Base-by-base conservation (phyloP, 2,329 filamentous ascomycete genomes). In the Fusarium aywerte region DNA sequence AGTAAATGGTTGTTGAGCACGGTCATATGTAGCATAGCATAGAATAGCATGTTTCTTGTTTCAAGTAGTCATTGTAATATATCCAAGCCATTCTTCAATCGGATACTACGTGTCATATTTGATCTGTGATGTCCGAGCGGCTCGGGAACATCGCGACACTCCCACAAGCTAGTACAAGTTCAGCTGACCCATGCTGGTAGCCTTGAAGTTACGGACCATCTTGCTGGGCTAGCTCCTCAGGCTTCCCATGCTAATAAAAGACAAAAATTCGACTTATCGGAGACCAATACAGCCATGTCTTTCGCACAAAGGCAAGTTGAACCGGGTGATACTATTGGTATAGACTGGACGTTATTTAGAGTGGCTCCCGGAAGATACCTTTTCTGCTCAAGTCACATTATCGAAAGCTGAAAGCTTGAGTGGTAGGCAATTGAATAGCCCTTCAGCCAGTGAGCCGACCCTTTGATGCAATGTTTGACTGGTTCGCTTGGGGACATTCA, bases 401-500 rank as follows among this genome's bases (percentile, higher is more conserved):
- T 12, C 5, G 5, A 15, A 15, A 5, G 7, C 29, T 20, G 18
- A 18, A 8, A 11, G 16, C 15, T 3, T 40, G 15, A 3, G 20
- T 13, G 9, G 8, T 3, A 20, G 5, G 11, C 11, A 11, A 9
- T 6, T 7, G 23, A 15, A 16, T 7, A 13, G n/a, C 18, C 7
- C 4, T 6, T 6, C 15, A 13, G 3, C 5, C 2, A 2, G 9
- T 3, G 4, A 2, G 11, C 11, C 40, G 42, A 4, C 49, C 47
- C 1, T 60, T 62, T 16, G 36, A 62, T 42, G 18, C 44, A 6
- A 47, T 51, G 25, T 53, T 62, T 21, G 40, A 59, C 23, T 62
- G 58, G 58, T 53, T 62, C 11, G 42, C 54, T 12, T 62, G 42
- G 58, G 58, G 54, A 62, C 36, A 27, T 27, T 9, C 11, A 27